Evolutionary conservation across 306 rosid genomes (phyloP), one percentile per base, ranked within the genome.

Genomic region (Corylus heterophylla): DNA sequence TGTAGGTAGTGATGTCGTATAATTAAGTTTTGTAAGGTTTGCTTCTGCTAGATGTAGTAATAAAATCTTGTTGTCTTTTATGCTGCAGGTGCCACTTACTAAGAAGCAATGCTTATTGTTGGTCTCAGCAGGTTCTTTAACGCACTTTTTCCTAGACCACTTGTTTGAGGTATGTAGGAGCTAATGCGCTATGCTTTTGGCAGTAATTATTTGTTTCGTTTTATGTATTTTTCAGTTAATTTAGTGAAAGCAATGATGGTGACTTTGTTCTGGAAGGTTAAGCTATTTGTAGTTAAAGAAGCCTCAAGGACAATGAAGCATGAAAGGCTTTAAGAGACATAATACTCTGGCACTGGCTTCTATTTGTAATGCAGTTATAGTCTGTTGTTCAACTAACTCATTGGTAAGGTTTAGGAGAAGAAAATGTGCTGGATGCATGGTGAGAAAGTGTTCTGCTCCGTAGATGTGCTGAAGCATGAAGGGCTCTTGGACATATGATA

Each of bases 101-200:
- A 85, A 67, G 89, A 80, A 67, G 89, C 97, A 94, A 64, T 94
- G 97, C 67, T 85, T 92, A 56, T 82, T 87, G 78, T 78, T 92
- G 90, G 47, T 94, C 8, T 83, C 94, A 44, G 98, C 97, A 63
- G 98, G 97, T 52, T 90, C 97, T 79, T 86, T 94, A 8, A 89
- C 94, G 14, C 98, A 94, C 68, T 94, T 94, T 86, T 90, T 92
- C 83, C 87, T 94, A 11, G 98, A 94, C 74, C 81, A 92, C 87
- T 89, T 92, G 50, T 94, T 94, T 79, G 98, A 92, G 97, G 98
- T 94, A 85, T 54, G 12, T 42, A 11, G 70, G 49, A 68, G 50
- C 45, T 47, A 52, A 25, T 55, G 20, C 51, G 5, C 39, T 27
- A 47, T 20, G 14, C 59, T 54, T 22, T 82, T 52, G 39, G 0